Base-by-base conservation (phyloP, 129 eudicot genomes). In the Ambrosia artemisiifolia region DNA sequence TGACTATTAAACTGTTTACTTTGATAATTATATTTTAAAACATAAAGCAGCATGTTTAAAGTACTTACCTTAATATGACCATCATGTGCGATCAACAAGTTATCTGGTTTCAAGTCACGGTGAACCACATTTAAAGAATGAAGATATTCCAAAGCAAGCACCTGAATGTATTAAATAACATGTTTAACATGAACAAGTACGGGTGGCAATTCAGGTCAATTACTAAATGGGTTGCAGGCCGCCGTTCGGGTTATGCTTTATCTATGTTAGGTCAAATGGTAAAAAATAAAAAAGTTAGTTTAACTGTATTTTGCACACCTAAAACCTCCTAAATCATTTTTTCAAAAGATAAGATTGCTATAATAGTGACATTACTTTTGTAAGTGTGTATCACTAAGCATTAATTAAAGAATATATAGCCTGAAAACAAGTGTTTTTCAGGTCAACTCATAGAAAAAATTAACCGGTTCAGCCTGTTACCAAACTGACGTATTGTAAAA, bases 51-150 rank as follows among this genome's bases (percentile, higher is more conserved):
- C 43, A 50, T 61, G 36, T 28, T 50, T 38, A 48, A 77, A 66
- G 56, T 76, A 82, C 70, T 74, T 67, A 93, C 98, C 95, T 93
- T 93, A 28, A 93, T 88, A 77, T 93, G 98, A 53, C 98, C 98
- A 87, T 93, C 98, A 81, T 94, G 98, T 48, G 98, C 96, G 81
- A 94, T 94, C 80, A 94, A 79, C 83, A 94, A 82, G 79, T 94
- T 94, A 68, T 94, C 98, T 40, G 98, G 98, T 83, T 94, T 94
- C 46, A 94, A 69, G 77, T 94, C 98, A 71, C 98, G 98, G 72
- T 94, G 98, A 84, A 94, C 98, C 67, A 94, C 95, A 7, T 85
- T 88, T 19, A 89, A 75, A 56, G 98, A 90, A 84, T 94, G 98
- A 74, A 94, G 78, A 84, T 94, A 94, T 77, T 94, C 98, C 88